A percentile compares a stretch with the other conserved stretches of the same genome.
These are phyloP conservation scores for Xylaria sp. DNA, from an alignment of 2,329 filamentous ascomycete species.

Conservation along the genomic window DNA sequence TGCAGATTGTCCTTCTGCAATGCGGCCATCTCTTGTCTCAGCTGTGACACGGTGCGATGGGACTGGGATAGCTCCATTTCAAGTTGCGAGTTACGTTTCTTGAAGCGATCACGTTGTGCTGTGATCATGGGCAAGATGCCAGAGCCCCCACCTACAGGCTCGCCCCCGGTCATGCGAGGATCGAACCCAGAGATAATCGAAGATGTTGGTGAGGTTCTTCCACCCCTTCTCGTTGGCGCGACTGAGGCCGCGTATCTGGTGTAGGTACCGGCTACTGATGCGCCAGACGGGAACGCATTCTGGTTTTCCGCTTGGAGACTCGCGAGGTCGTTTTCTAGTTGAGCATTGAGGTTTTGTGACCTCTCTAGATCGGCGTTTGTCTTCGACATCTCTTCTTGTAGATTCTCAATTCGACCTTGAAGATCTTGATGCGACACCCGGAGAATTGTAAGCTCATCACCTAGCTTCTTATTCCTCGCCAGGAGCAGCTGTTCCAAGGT, in stretches of 20 bases:
- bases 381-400: conserved; percentile 77
- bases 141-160: conserved; percentile 67
- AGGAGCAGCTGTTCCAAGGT: conserved; percentile 86
- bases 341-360: conserved; percentile 76
- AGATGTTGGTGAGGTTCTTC: conserved; percentile 79
- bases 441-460: conserved; percentile 86
- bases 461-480: conserved; percentile 91
- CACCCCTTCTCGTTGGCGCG: conserved; percentile 57
- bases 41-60: conserved; percentile 74
- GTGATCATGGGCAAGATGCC: conserved; percentile 98
- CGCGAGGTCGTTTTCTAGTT: conserved; percentile 85
- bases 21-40: conserved; percentile 85
- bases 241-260: conserved; percentile 67
- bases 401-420: conserved; percentile 68
- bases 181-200: conserved; percentile 98
- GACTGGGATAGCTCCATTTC: conserved; percentile 84
- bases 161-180: conserved; percentile 53
- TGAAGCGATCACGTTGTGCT: conserved; percentile 95
- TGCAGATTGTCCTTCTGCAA: conserved; percentile 94
- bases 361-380: conserved; percentile 84
- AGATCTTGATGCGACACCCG: conserved; percentile 92
- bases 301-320: conserved; percentile 79
- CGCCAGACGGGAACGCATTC: conserved; percentile 80
- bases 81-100: conserved; percentile 86
- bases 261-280: conserved; percentile 90